Percentiles rank a stretch among this genome's conserved stretches.
Evolutionary conservation across 225 moss, liverwort and hornwort genomes (phyloP).

Genomic region (Bryum argenteum): DNA sequence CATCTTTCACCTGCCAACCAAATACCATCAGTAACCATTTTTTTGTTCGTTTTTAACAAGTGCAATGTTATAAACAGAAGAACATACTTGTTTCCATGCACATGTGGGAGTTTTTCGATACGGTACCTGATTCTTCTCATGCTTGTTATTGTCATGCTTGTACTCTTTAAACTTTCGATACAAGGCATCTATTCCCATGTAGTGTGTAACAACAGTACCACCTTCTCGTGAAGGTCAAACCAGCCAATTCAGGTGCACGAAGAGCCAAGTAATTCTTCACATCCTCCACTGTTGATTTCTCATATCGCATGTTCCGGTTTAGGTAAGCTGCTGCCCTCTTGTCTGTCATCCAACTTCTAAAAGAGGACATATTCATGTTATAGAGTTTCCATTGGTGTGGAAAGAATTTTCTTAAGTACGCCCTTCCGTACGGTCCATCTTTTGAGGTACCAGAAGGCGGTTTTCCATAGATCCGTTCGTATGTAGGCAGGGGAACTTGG

Average conservation of each 20-base stretch:
- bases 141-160: neutral
- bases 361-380: neutral
- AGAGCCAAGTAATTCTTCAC: neutral
- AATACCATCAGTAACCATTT: too few relatives aligned
- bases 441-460: neutral
- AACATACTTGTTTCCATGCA: too few relatives aligned
- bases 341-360: neutral
- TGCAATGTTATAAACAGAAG: too few relatives aligned
- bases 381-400: constrained; percentile 3
- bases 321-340: neutral
- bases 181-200: neutral
- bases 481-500: too few relatives aligned
- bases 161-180: neutral
- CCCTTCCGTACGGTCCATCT: neutral
- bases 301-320: neutral
- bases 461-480: too few relatives aligned
- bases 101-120: neutral
- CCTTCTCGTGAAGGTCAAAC: neutral
- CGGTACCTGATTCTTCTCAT: neutral
- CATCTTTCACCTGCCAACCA: too few relatives aligned
- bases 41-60: too few relatives aligned
- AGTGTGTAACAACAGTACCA: neutral
- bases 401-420: neutral
- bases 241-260: neutral
- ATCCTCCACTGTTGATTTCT: neutral